Percentiles rank a stretch among this genome's conserved stretches.
These are phyloP conservation scores for Fusarium poae DNA, from an alignment of 2,329 filamentous ascomycete species.

Conservation along the genomic window DNA sequence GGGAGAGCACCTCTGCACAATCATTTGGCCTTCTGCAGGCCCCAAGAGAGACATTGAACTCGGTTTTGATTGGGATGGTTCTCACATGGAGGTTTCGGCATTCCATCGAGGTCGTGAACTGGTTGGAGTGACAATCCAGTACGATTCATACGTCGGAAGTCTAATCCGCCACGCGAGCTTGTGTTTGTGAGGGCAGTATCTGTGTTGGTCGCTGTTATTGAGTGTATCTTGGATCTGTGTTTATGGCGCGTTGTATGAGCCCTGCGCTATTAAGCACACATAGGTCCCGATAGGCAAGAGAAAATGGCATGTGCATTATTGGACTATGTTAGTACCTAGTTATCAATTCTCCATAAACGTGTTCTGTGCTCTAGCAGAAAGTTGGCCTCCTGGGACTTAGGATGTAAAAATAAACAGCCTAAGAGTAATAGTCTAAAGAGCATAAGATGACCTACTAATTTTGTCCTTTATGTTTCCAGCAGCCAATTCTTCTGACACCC, in stretches of 20 bases:
- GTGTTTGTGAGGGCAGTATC: not conserved
- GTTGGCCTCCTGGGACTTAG: too few species aligned
- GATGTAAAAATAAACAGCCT: too few species aligned
- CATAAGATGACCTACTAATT: too few species aligned
- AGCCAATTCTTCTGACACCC: too few species aligned
- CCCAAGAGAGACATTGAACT: not conserved
- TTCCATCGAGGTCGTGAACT: not conserved
- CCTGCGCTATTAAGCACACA: not conserved
- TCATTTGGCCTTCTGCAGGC: not conserved
- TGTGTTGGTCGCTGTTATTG: too few species aligned
- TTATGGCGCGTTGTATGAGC: not conserved
- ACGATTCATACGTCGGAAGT: too few species aligned
- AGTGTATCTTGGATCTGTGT: not conserved
- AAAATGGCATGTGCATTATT: rapidly evolving
- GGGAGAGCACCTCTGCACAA: not conserved
- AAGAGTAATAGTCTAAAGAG: too few species aligned
- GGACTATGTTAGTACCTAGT: too few species aligned
- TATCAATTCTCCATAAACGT: not conserved
- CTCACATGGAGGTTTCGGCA: not conserved
- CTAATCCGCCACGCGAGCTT: not conserved
- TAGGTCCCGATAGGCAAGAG: too few species aligned
- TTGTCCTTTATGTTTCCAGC: too few species aligned
- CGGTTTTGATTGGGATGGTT: not conserved
- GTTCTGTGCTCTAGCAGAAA: too few species aligned
- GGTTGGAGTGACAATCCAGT: rapidly evolving